Conservation (phyloP, 2,329 filamentous ascomycete genomes). For the Tolypocladium pustulatum region DNA sequence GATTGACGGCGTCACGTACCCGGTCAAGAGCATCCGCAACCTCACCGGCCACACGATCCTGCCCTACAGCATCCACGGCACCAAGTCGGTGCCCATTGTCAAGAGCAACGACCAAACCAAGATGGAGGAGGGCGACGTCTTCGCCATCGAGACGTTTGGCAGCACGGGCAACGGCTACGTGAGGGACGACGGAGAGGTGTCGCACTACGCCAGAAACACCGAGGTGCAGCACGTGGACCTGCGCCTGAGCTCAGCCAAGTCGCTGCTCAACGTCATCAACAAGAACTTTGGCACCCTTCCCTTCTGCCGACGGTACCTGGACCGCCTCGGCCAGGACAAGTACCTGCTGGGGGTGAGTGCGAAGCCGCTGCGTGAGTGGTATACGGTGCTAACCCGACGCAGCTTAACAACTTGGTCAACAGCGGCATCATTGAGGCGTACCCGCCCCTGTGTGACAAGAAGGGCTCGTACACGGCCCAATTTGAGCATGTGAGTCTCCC, state of each 20-base stretch:
- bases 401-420: constrained; percentile 79
- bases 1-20: constrained; percentile 66
- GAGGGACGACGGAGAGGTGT: constrained; percentile 78
- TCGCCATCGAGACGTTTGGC: constrained; percentile 93
- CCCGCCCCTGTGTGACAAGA: constrained; percentile 80
- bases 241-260: constrained; percentile 72
- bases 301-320: constrained; percentile 83
- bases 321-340: constrained; percentile 88
- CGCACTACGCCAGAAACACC: constrained; percentile 70
- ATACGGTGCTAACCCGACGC: not conserved
- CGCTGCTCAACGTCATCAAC: constrained; percentile 77
- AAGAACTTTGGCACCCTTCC: constrained; percentile 94
- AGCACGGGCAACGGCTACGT: constrained; percentile 87
- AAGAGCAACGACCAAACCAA: constrained; percentile 81
- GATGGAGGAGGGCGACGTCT: constrained; percentile 96
- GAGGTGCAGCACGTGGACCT: constrained; percentile 70
- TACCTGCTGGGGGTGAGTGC: constrained; percentile 71
- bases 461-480: constrained; percentile 90
- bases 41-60: constrained; percentile 85
- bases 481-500: constrained; percentile 74
- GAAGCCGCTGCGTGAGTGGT: constrained; percentile 2
- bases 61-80: constrained; percentile 82
- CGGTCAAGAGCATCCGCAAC: constrained; percentile 77
- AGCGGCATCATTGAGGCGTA: constrained; percentile 83
- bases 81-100: constrained; percentile 88